These are phyloP conservation scores for Claviceps fusiformis DNA, from an alignment of 2,329 filamentous ascomycete species.

Conservation along the genomic window DNA sequence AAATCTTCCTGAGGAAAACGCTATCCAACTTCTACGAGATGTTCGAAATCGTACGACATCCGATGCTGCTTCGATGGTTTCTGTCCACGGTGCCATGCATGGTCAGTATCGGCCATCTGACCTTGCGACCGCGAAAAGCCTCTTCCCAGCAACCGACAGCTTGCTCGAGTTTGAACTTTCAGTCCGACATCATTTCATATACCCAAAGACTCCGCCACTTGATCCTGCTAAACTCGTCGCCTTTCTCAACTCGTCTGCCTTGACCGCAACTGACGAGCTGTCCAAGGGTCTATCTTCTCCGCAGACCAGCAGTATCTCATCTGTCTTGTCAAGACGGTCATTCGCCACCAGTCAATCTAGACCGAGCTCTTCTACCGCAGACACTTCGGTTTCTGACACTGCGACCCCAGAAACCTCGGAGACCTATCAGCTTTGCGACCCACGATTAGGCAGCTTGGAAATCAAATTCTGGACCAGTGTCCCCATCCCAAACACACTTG, in stretches of 20 bases:
- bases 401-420: background rate
- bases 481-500: background rate
- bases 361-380: no score
- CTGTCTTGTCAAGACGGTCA: background rate
- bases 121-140: background rate
- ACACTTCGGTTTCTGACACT: no score
- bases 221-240: background rate
- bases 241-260: background rate
- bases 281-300: background rate
- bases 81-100: background rate
- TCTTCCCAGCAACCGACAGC: background rate
- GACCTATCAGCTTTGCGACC: background rate
- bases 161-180: background rate
- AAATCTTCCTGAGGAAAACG: background rate
- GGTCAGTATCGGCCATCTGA: background rate
- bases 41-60: background rate
- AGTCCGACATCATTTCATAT: background rate
- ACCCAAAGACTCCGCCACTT: background rate
- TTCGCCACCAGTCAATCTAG: background rate
- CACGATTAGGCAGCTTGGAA: background rate
- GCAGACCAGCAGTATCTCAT: background rate
- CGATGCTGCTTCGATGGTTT: background rate
- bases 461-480: slow-evolving; percentile 1
- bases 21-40: background rate
- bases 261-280: background rate